Base-by-base conservation (phyloP, 1,139 yeast genomes). In the Pneumocystis canis region DNA sequence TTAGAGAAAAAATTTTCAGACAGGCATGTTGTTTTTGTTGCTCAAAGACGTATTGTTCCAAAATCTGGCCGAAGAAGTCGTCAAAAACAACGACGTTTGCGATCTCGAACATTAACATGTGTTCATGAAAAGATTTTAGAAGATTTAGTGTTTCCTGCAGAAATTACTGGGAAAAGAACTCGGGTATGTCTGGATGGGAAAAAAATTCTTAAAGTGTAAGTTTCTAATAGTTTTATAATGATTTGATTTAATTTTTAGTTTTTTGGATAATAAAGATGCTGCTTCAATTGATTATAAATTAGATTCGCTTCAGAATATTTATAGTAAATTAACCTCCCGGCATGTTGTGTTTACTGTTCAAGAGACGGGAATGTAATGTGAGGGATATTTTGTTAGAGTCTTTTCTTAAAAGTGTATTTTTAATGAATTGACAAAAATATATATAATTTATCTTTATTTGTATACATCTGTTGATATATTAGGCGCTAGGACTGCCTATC, bases 1-100 rank as follows among this genome's bases (percentile, higher is more conserved):
- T 88, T 92, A 79, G 98, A 92, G 83, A 92, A 92, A 95, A 92
- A 92, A 83, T 92, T 92, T 90, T 95, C 97, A 78, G 98, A 92
- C 85, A 89, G 96, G 80, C 97, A 92, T 80, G 97, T 92, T 80
- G 94, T 92, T 74, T 89, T 92, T 88, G 85, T 92, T 77, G 98
- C 97, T 77, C 97, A 92, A 84, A 89, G 98, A 84, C 90, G 97
- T 84, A 92, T 92, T 82, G 84, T 94, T 78, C 97, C 97, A 83
- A 90, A 89, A 85, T 85, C 89, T 73, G 85, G 87, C 76, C 86
- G 90, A 82, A 84, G 83, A 75, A 84, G 96, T 69, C 87, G 90
- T 84, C 87, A 85, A 79, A 82, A 80, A 75, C 98, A 92, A 84
- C 90, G 92, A 92, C 92, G 98, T 85, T 98, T 98, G 80, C 88